Conservation (phyloP, 345 rosid species). For the Eucalyptus decipiens region DNA sequence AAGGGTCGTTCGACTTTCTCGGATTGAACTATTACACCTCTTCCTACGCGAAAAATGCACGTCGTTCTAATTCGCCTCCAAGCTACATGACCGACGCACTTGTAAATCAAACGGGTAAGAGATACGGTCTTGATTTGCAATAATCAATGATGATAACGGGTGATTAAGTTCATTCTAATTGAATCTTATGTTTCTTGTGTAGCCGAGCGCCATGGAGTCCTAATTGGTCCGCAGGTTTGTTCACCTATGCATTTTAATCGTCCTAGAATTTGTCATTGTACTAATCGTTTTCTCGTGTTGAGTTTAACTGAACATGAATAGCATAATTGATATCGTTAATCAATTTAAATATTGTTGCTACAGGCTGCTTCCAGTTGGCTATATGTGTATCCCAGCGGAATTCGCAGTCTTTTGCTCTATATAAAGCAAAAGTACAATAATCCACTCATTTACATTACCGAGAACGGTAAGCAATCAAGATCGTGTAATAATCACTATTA, state of each 20-base stretch:
- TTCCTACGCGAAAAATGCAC: neutral
- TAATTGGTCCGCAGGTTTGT: slow-evolving; percentile 3
- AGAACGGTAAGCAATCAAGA: neutral
- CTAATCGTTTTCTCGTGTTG: neutral
- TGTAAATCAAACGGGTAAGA: slow-evolving; percentile 1
- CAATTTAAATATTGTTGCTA: neutral
- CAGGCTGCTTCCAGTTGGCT: slow-evolving; percentile 9
- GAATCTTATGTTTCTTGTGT: neutral
- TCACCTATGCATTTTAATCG: neutral
- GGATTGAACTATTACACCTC: slow-evolving; percentile 34
- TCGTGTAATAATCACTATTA: neutral
- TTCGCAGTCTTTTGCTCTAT: neutral
- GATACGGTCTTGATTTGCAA: neutral
- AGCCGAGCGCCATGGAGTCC: slow-evolving; percentile 5
- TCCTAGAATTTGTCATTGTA: too few species aligned
- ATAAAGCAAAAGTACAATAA: neutral
- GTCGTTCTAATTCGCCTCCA: neutral
- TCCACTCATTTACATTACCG: neutral
- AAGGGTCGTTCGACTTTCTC: slow-evolving; percentile 20
- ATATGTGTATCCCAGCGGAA: neutral
- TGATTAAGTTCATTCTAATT: neutral
- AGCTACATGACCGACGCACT: slow-evolving; percentile 11
- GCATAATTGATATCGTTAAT: neutral
- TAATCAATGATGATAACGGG: neutral
- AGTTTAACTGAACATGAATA: neutral